Base-by-base conservation (phyloP, 306 rosid species). In the Trifolium pratense region DNA sequence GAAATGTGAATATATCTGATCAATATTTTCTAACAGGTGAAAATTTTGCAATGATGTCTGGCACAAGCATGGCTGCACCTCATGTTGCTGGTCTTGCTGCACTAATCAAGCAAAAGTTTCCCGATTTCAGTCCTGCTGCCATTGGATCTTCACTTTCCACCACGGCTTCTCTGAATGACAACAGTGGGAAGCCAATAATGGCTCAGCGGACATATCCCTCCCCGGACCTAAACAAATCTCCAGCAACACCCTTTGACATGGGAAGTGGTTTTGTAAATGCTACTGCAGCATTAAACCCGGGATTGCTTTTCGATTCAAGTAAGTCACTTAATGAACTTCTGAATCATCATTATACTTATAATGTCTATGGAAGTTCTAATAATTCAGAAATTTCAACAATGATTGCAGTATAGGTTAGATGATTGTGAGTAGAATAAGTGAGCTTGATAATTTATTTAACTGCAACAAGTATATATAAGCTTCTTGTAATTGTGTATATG, bases 41-140 rank as follows among this genome's bases (percentile, higher is more conserved):
- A 86, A 90, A 80, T 89, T 95, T 95, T 65, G 99, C 99, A 16
- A 83, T 95, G 86, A 80, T 95, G 95, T 95, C 99, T 20, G 99
- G 99, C 65, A 95, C 99, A 66, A 95, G 99, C 88, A 95, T 95
- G 99, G 97, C 99, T 75, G 96, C 99, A 59, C 97, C 99, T 70
- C 99, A 95, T 78, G 79, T 95, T 87, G 96, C 99, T 49, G 99
- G 99, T 70, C 91, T 95, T 59, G 97, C 97, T 56, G 92, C 99
- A 36, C 86, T 95, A 65, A 68, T 95, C 75, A 95, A 85, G 87
- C 92, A 91, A 74, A 87, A 85, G 83, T 95, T 81, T 78, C 97
- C 97, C 16, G 75, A 73, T 78, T 85, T 90, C 78, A 73, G 92
- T 67, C 95, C 99, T 71, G 89, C 97, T 13, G 97, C 97, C 61